phyloP scores from a whole-genome alignment of 2,329 filamentous ascomycete genomes.

The Lasiodiplodia sp. region DNA sequence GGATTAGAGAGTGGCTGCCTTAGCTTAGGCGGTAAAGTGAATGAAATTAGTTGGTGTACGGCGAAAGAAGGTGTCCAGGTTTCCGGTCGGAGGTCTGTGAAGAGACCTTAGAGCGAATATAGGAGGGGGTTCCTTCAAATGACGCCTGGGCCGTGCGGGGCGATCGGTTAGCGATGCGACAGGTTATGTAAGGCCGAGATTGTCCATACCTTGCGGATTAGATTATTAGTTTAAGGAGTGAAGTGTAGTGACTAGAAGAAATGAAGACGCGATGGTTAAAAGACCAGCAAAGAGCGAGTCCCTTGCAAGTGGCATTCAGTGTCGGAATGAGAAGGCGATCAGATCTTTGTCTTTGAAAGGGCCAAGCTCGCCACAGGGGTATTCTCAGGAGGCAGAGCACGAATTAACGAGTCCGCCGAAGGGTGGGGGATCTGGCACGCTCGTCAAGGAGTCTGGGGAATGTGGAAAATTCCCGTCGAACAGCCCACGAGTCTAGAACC shows the following conservation, averaged over 20 bases:
- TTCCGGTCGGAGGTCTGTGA: slow-evolving; percentile 34
- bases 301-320: slow-evolving; percentile 55
- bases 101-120: slow-evolving; percentile 43
- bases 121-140: slow-evolving; percentile 31
- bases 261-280: slow-evolving; percentile 42
- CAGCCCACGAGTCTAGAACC: slow-evolving; percentile 39
- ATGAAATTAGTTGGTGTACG: slow-evolving; percentile 63
- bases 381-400: slow-evolving; percentile 54
- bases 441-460: slow-evolving; percentile 53
- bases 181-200: slow-evolving; percentile 35
- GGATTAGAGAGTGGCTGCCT: slow-evolving; percentile 60
- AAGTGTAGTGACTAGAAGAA: slow-evolving; percentile 43
- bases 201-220: slow-evolving; percentile 58
- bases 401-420: slow-evolving; percentile 61
- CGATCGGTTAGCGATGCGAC: slow-evolving; percentile 30
- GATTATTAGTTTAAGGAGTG: slow-evolving; percentile 53
- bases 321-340: slow-evolving; percentile 46
- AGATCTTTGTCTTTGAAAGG: slow-evolving; percentile 43
- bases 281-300: slow-evolving; percentile 43
- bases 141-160: slow-evolving; percentile 30
- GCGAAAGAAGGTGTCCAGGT: slow-evolving; percentile 31
- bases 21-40: slow-evolving; percentile 58
- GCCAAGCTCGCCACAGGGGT: slow-evolving; percentile 46
- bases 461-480: slow-evolving; percentile 48
- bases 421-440: slow-evolving; percentile 42